A percentile compares a stretch with the other conserved stretches of the same genome.
phyloP scores from a whole-genome alignment of 2,329 filamentous ascomycete species.

The Venturiaceae sp. region DNA sequence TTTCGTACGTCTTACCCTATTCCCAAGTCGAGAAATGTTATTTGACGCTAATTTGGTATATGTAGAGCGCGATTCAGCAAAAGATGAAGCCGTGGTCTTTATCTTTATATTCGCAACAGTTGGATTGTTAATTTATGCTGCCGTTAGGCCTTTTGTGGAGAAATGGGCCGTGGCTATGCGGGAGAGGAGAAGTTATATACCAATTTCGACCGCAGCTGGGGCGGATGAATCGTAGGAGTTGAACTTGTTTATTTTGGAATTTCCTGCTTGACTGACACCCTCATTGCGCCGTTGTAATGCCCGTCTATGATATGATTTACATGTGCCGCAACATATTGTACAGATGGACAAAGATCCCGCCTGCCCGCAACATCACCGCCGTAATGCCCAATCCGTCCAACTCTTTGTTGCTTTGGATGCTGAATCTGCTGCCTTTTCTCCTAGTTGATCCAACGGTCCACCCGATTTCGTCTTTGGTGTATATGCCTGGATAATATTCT shows the following conservation, averaged over 20 bases:
- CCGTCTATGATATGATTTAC: neutral
- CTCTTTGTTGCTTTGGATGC: conserved; percentile 28
- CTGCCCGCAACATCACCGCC: conserved; percentile 17
- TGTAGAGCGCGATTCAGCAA: conserved; percentile 54
- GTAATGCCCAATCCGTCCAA: conserved; percentile 35
- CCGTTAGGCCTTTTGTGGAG: conserved; percentile 48
- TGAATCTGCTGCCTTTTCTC: conserved; percentile 27
- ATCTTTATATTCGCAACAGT: conserved; percentile 56
- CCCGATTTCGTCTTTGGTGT: conserved; percentile 20
- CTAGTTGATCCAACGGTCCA: conserved; percentile 37
- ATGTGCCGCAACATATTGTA: neutral
- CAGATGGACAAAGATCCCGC: neutral
- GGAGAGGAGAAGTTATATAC: conserved; percentile 5
- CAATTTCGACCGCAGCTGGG: neutral
- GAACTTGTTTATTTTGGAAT: neutral
- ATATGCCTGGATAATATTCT: conserved; percentile 16
- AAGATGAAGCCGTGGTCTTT: conserved; percentile 56
- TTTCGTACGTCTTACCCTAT: conserved; percentile 41
- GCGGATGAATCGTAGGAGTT: conserved; percentile 6
- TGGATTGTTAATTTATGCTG: conserved; percentile 50
- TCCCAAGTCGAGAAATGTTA: too few species aligned
- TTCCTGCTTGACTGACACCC: too few species aligned
- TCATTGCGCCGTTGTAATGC: neutral
- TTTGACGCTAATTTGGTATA: neutral
- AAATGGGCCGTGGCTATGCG: conserved; percentile 38